A percentile compares a stretch with the other conserved stretches of the same genome.
Conservation (phyloP, 306 rosid genomes). For the Mimosa bimucronata region DNA sequence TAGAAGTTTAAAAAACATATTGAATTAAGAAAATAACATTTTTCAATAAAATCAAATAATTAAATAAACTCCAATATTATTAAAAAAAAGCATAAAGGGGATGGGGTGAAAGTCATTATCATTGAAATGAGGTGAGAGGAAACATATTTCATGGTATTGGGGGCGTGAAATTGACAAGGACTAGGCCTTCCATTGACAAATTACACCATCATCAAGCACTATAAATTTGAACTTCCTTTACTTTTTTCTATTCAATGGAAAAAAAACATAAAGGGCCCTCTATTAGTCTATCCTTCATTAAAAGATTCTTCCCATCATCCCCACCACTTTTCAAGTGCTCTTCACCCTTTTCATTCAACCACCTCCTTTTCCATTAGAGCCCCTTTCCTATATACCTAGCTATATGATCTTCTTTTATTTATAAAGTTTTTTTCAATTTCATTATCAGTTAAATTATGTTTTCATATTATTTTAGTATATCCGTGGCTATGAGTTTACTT, state of each 20-base stretch:
- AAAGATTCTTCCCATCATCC: slow-evolving; percentile 28
- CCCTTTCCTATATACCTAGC: neutral
- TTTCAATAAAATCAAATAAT: no score
- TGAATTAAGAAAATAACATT: neutral
- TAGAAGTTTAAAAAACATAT: neutral
- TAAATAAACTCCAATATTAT: neutral
- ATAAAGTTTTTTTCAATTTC: neutral
- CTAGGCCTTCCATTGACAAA: neutral
- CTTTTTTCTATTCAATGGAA: neutral
- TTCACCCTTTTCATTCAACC: slow-evolving; percentile 24
- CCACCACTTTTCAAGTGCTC: slow-evolving; percentile 37
- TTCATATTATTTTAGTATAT: neutral
- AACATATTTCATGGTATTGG: slow-evolving; percentile 23
- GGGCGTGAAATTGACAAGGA: slow-evolving; percentile 37
- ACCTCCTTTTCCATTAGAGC: slow-evolving; percentile 12
- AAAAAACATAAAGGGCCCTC: slow-evolving; percentile 39
- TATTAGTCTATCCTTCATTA: slow-evolving; percentile 21
- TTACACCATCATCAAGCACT: slow-evolving; percentile 19
- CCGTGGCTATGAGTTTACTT: neutral
- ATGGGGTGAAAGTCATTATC: slow-evolving; percentile 34
- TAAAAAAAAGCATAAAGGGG: neutral
- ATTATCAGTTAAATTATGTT: neutral
- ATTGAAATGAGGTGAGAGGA: neutral
- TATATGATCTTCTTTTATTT: neutral
- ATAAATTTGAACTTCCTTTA: neutral